phyloP scores from a whole-genome alignment of 805 yeast genomes.

The Vanderwaltozyma yarrowii region DNA sequence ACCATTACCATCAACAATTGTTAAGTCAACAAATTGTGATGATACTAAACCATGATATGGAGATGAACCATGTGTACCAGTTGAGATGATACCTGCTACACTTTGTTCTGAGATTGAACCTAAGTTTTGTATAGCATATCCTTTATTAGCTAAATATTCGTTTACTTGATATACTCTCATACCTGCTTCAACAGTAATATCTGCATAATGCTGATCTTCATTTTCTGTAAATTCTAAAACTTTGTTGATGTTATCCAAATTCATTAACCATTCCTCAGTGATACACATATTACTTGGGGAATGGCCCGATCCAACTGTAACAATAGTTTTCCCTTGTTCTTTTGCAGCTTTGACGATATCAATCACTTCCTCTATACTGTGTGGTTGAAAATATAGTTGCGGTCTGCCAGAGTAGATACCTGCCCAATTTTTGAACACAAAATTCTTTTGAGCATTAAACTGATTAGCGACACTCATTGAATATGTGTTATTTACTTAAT shows the following conservation, averaged over 20 bases:
- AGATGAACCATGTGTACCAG: slow-evolving; percentile 95
- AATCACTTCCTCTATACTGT: slow-evolving; percentile 53
- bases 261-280: slow-evolving; percentile 81
- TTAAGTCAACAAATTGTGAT: slow-evolving; percentile 73
- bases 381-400: slow-evolving; percentile 70
- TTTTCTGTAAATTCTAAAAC: slow-evolving; percentile 41
- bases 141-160: slow-evolving; percentile 47
- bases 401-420: slow-evolving; percentile 76
- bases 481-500: no score
- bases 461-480: not conserved
- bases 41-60: slow-evolving; percentile 86
- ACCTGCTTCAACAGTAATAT: slow-evolving; percentile 93
- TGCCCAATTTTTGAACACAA: slow-evolving; percentile 60
- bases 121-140: slow-evolving; percentile 77
- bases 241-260: slow-evolving; percentile 63
- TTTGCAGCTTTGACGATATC: slow-evolving; percentile 60
- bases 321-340: slow-evolving; percentile 48
- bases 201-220: slow-evolving; percentile 60
- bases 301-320: slow-evolving; percentile 89
- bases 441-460: slow-evolving; percentile 19
- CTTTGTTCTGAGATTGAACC: slow-evolving; percentile 94
- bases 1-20: slow-evolving; percentile 69
- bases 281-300: slow-evolving; percentile 88
- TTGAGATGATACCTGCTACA: slow-evolving; percentile 88
- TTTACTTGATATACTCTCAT: slow-evolving; percentile 67